Evolutionary conservation across 805 yeast species (phyloP).

Genomic region (Metschnikowia orientalis): DNA sequence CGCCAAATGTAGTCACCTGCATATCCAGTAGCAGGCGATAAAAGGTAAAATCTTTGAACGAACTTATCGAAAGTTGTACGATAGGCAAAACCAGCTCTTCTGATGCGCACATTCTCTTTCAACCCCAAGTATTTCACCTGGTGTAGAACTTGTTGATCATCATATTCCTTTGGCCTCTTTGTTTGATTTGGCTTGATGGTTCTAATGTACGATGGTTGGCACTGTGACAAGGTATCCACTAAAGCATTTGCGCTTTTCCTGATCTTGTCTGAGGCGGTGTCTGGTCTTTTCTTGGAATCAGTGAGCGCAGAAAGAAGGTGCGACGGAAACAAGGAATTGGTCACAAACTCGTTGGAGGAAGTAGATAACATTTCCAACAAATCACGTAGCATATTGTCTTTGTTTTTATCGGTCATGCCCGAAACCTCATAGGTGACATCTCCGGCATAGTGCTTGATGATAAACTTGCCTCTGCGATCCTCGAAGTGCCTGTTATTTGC

Average conservation of each 20-base stretch:
- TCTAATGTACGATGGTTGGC: constrained; percentile 95
- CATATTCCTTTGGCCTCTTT: constrained; percentile 85
- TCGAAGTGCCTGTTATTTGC: constrained; percentile 83
- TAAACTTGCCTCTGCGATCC: constrained; percentile 77
- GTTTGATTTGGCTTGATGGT: constrained; percentile 97
- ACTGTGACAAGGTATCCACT: constrained; percentile 81
- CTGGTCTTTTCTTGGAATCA: constrained; percentile 76
- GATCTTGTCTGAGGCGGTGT: constrained; percentile 94
- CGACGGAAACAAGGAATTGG: constrained; percentile 44
- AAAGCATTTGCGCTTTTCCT: constrained; percentile 85
- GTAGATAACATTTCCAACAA: constrained; percentile 73
- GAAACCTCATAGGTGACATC: constrained; percentile 90
- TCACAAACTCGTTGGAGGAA: constrained; percentile 67
- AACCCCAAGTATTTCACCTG: constrained; percentile 94
- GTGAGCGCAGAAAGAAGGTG: constrained; percentile 29
- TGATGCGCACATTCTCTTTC: constrained; percentile 93
- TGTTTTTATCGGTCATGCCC: constrained; percentile 94
- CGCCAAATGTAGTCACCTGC: constrained; percentile 69
- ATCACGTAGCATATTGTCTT: constrained; percentile 89
- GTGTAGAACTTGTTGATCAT: constrained; percentile 83
- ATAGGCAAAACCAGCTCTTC: constrained; percentile 98
- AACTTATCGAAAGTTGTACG: constrained; percentile 95
- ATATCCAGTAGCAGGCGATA: constrained; percentile 86
- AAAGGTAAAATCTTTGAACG: constrained; percentile 85
- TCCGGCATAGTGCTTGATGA: constrained; percentile 96